Base-by-base conservation (phyloP, 2,329 filamentous ascomycete species). In the Pestalotiopsis sp. region DNA sequence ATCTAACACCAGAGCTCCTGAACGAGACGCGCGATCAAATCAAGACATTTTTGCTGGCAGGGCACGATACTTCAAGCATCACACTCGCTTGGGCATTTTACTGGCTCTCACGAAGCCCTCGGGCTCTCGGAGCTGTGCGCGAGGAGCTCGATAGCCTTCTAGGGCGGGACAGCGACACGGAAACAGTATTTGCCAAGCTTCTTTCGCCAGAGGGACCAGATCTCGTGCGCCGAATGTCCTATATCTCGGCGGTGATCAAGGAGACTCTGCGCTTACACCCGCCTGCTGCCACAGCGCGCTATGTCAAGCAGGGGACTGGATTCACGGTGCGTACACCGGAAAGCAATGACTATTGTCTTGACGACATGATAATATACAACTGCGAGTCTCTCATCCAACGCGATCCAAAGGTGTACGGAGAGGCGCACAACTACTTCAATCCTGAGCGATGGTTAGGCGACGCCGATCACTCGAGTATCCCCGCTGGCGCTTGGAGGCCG, bases 391-490 rank as follows among this genome's bases (percentile, higher is more conserved):
- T 80, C 17, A 80, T 81, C 60, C 81, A 83, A 52, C 75, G 77
- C 38, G 78, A 52, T 67, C 68, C 66, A 14, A 69, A n/a, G 1
- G 76, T 79, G n/a, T 82, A 74, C 70, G 81, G 81, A 7, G 76
- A 75, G 1, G 78, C 74, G 13, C 79, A 72, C 11, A 72, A 79
- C 45, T 76, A 76, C 66, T 84, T 80, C 65, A 73, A 78, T 5
- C 82, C 82, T 0, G 83, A 84, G 73, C 75, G 82, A 4, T 84
- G 81, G 81, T 72, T 80, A 3, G 73, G 6, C 5, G 27, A 36
- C 57, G 12, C 57, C 11, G 57, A 25, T n/a, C 13, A 27, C 23
- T 13, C 23, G n/a, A 31, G 13, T 4, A 36, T 59, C 57, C 57
- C 57, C 23, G 57, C 57, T 6, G 27, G 57, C 17, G 57, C 57